phyloP scores from a whole-genome alignment of 2,329 filamentous ascomycete species.

The Pseudophaeomoniella oleicola region DNA sequence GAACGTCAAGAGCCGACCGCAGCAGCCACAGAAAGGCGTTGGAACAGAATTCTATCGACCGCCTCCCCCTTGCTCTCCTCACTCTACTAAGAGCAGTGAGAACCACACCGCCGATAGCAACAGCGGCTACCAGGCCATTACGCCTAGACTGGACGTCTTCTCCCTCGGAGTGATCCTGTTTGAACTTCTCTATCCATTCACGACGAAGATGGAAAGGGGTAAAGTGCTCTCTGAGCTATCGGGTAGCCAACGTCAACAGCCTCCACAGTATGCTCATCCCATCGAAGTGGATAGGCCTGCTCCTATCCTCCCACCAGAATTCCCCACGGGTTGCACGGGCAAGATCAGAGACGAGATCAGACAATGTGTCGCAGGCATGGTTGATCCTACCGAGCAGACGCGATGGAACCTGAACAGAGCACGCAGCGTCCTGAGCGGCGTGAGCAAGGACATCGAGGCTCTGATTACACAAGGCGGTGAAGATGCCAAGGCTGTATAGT shows the following conservation, averaged over 20 bases:
- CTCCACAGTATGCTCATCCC: background rate
- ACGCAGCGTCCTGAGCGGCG: background rate
- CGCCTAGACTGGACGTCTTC: constrained; percentile 30
- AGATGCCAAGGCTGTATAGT: too few relatives aligned
- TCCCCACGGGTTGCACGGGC: background rate
- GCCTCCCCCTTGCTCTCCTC: too few relatives aligned
- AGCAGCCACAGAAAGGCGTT: constrained; percentile 27
- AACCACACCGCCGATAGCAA: constrained; percentile 4
- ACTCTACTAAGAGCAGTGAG: too few relatives aligned
- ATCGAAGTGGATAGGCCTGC: background rate
- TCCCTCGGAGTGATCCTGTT: constrained; percentile 29
- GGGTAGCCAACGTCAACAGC: constrained; percentile 6
- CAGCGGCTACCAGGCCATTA: constrained; percentile 3
- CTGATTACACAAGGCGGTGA: too few relatives aligned
- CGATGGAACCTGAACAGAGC: constrained; percentile 1
- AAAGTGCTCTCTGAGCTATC: constrained; percentile 26
- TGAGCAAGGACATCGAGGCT: background rate
- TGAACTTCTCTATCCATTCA: constrained; percentile 44
- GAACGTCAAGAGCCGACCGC: background rate
- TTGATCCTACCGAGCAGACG: background rate
- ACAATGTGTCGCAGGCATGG: background rate
- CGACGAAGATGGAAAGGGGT: constrained; percentile 33
- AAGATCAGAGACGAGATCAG: background rate
- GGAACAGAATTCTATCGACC: constrained; percentile 51
- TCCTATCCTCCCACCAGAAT: background rate